Percentiles rank a stretch among this genome's conserved stretches.
Conservation (phyloP, 2,329 filamentous ascomycete genomes). For the Plectosphaerella sp. region DNA sequence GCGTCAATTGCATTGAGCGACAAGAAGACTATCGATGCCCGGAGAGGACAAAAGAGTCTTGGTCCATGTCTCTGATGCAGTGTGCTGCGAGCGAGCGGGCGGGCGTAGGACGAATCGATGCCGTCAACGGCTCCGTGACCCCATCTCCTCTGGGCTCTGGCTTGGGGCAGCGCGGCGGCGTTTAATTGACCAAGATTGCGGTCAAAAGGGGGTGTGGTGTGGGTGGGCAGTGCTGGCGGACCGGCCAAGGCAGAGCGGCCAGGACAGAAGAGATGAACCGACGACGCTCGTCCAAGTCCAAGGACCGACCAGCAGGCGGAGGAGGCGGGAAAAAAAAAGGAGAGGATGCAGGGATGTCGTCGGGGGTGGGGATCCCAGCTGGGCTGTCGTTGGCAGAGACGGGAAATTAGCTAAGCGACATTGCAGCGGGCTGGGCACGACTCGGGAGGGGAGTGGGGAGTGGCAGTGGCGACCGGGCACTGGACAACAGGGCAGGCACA, state of each 20-base stretch:
- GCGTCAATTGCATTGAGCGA: too few species aligned
- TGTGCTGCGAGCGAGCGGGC: not conserved
- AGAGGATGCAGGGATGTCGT: slow-evolving; percentile 1
- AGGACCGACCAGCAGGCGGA: too few species aligned
- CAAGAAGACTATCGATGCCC: not conserved
- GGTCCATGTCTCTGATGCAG: not conserved
- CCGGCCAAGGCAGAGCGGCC: too few species aligned
- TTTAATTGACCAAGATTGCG: slow-evolving; percentile 4
- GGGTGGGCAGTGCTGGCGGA: not conserved
- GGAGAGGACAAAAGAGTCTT: not conserved
- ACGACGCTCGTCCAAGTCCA: too few species aligned
- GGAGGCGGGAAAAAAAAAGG: not conserved
- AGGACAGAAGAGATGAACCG: too few species aligned
- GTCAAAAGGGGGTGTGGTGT: not conserved
- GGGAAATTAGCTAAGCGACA: slow-evolving; percentile 16
- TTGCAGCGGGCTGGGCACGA: slow-evolving; percentile 4
- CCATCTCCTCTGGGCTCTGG: not conserved
- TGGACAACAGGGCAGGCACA: too few species aligned
- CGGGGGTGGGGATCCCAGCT: not conserved
- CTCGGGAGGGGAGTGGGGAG: too few species aligned
- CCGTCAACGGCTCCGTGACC: too few species aligned
- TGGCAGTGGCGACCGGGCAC: too few species aligned
- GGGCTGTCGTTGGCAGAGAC: not conserved
- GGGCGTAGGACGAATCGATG: too few species aligned
- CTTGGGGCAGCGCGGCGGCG: not conserved